Base-by-base conservation (phyloP, 2,329 filamentous ascomycete species). In the Cryphonectria parasitica region DNA sequence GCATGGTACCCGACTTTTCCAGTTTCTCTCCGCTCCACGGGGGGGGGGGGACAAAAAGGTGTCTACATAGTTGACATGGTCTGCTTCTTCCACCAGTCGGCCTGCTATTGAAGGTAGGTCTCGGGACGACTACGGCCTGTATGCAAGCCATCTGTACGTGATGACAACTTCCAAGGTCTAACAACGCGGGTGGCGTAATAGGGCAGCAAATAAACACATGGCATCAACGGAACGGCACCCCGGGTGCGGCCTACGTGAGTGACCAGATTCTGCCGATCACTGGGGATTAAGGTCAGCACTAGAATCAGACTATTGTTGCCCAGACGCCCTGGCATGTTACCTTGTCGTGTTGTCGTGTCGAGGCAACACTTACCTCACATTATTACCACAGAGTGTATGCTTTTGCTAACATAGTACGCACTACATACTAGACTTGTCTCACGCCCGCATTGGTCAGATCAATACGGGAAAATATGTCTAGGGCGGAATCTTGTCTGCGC, bases 291-390 rank as follows among this genome's bases (percentile, higher is more conserved):
- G 8, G 63, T 64, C n/a, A 64, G 63, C 63, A 64, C 63, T 64
- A 64, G 17, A 15, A 49, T 52, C 22, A 45, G 63, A 64, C 63
- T 64, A 64, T 64, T 64, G 63, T 28, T 52, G 63, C 43, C 43
- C 63, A 64, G 61, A 28, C n/a, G 15, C 36, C n/a, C 25, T 45
- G 63, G 17, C 63, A 34, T 64, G 43, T n/a, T 52, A 49, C 63
- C 28, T 49, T 6, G 61, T 41, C 61, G 39, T 17, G 36, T 43
- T 19, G 52, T 56, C 52, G 52, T 56, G 25, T 56, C 52, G 11
- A 19, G 25, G 54, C 54, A 58, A 28, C 54, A 58, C 54, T 31
- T 34, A 28, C 54, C n/a, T n/a, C 45, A 22, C 22, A 49, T 49
- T 49, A 22, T n/a, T n/a, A n/a, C 45, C 22, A 3, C 22, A 49